A percentile compares a stretch with the other conserved stretches of the same genome.
phyloP scores from a whole-genome alignment of 192 early-diverging fungal genomes.

The Pilaira anomala region DNA sequence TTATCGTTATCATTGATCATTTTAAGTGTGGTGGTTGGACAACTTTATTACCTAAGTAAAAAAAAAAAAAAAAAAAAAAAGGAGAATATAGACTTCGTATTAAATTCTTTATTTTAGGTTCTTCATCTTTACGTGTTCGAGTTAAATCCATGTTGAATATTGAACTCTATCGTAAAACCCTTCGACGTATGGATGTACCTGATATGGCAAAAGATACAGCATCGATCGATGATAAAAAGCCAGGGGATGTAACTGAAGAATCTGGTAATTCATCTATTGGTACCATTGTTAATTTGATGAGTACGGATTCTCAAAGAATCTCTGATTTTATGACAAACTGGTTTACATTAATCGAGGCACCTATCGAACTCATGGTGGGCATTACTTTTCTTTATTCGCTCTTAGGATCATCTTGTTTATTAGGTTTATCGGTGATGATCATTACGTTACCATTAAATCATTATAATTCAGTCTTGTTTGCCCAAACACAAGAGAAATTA shows the following conservation, averaged over 20 bases:
- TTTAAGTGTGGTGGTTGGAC: constrained; percentile 36
- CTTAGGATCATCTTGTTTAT: constrained; percentile 38
- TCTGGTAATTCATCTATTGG: constrained; percentile 30
- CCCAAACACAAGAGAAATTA: constrained; percentile 54
- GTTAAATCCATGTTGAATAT: constrained; percentile 32
- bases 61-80: neutral
- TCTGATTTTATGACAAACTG: constrained; percentile 44
- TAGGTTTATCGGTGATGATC: constrained; percentile 44
- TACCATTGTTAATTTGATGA: constrained; percentile 43
- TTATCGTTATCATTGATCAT: constrained; percentile 54
- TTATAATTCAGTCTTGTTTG: constrained; percentile 33
- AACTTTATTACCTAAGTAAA: constrained; percentile 33
- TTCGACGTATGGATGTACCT: constrained; percentile 54
- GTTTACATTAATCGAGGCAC: constrained; percentile 44
- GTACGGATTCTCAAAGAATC: constrained; percentile 45
- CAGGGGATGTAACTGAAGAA: constrained; percentile 37
- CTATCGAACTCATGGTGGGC: constrained; percentile 46
- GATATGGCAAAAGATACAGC: constrained; percentile 36
- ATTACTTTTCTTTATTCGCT: constrained; percentile 38
- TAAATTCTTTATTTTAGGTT: constrained; percentile 10
- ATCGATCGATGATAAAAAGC: constrained; percentile 36
- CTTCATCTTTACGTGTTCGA: constrained; percentile 26
- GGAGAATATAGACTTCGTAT: neutral
- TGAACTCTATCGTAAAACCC: constrained; percentile 63
- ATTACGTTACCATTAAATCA: constrained; percentile 42